Conservation (phyloP, 1,139 yeast genomes). For the Saccharomyces hybrid region DNA sequence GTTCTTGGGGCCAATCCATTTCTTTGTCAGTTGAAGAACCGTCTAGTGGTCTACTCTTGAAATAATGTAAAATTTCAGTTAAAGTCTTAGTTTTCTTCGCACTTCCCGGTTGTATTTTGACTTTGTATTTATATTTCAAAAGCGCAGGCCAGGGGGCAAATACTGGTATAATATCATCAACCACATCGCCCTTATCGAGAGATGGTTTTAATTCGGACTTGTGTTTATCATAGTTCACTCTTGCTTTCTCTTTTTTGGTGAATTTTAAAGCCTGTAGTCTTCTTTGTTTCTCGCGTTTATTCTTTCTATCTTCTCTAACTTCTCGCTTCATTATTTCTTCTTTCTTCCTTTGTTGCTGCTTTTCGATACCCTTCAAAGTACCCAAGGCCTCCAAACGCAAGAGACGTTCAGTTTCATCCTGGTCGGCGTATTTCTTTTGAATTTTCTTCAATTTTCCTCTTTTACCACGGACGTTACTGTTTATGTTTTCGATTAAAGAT, state of each 20-base stretch:
- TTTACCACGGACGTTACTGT: conserved; percentile 62
- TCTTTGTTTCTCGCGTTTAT: conserved; percentile 42
- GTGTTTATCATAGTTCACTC: conserved; percentile 30
- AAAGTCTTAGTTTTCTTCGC: conserved; percentile 86
- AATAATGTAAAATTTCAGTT: conserved; percentile 55
- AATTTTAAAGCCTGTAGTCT: conserved; percentile 47
- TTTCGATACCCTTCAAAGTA: conserved; percentile 61
- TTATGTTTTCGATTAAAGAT: conserved; percentile 19
- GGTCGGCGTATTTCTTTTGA: conserved; percentile 76
- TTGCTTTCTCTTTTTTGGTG: conserved; percentile 31
- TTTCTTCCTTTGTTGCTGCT: conserved; percentile 34
- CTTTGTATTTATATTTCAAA: conserved; percentile 68
- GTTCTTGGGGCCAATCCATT: conserved; percentile 66
- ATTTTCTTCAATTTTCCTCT: conserved; percentile 78
- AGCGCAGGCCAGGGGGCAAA: conserved; percentile 92
- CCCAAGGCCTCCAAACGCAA: conserved; percentile 77
- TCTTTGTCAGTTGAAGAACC: conserved; percentile 42
- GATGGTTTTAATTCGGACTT: conserved; percentile 36
- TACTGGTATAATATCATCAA: conserved; percentile 65
- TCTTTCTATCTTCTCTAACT: conserved; percentile 33
- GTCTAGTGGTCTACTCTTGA: conserved; percentile 53
- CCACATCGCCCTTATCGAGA: conserved; percentile 35
- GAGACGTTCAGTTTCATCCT: conserved; percentile 80
- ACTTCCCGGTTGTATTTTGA: conserved; percentile 79
- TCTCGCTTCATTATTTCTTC: conserved; percentile 34